A percentile compares a stretch with the other conserved stretches of the same genome.
Conservation (phyloP, 495 filamentous ascomycete genomes). For the Friedmanniomyces simplex region DNA sequence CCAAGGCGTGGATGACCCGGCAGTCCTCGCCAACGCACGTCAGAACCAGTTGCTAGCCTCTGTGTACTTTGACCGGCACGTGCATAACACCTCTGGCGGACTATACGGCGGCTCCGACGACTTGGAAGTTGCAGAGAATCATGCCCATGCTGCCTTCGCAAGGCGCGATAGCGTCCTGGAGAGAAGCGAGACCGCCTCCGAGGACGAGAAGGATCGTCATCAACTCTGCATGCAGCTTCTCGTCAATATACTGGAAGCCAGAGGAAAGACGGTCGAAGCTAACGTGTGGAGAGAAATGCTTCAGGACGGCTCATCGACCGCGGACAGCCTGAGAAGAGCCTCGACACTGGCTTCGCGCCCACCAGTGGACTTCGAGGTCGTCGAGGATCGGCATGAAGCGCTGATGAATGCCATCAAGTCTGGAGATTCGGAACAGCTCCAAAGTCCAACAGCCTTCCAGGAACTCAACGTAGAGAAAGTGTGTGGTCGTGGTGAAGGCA, state of each 20-base stretch:
- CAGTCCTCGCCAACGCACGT: not conserved
- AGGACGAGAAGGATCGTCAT: not conserved
- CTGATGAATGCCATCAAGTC: constrained; percentile 1
- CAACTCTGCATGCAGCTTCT: not conserved
- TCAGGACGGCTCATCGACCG: not conserved
- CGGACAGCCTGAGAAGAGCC: not conserved
- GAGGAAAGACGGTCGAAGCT: not conserved
- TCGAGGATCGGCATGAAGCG: not conserved
- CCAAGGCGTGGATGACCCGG: not conserved
- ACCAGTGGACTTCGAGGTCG: not conserved
- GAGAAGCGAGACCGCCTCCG: not conserved
- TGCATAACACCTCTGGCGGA: not conserved
- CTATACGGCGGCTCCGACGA: not conserved
- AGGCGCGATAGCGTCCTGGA: not conserved
- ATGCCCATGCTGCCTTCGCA: constrained; percentile 1
- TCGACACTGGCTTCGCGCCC: not conserved
- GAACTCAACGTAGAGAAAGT: constrained; percentile 3
- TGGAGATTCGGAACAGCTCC: constrained; percentile 1
- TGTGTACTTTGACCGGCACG: constrained; percentile 4
- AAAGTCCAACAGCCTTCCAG: not conserved
- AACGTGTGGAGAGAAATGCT: constrained; percentile 1
- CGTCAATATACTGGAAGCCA: not conserved
- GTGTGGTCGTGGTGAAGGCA: not conserved
- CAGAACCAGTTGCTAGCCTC: constrained; percentile 7
- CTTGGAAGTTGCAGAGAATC: not conserved